Evolutionary conservation across 2,329 filamentous ascomycete genomes (phyloP).

Genomic region (Trematosphaeria pertusa): DNA sequence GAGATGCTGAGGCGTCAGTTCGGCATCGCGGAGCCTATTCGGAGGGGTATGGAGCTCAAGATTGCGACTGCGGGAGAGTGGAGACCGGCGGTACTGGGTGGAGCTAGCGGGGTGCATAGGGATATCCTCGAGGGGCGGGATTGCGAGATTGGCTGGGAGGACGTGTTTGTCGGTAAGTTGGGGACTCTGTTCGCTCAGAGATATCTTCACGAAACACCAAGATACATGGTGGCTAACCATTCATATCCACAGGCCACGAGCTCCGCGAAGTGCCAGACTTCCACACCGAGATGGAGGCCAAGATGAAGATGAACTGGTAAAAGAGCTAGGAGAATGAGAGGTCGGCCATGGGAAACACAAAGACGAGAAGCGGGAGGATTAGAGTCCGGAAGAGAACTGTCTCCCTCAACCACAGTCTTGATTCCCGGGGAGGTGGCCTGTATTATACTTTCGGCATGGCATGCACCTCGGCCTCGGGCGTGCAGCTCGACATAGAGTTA

Average conservation of each 20-base stretch:
- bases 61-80: constrained; percentile 82
- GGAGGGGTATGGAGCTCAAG: constrained; percentile 93
- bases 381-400: no score
- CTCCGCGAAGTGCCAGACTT: constrained; percentile 73
- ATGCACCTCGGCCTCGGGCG: no score
- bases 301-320: constrained; percentile 77
- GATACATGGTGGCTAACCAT: constrained; percentile 20
- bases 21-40: constrained; percentile 90
- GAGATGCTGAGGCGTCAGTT: constrained; percentile 84
- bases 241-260: constrained; percentile 66
- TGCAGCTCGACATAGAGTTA: no score
- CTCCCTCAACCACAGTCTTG: no score
- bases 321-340: constrained; percentile 1
- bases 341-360: no score
- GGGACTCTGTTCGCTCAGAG: background rate
- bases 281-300: constrained; percentile 93
- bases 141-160: constrained; percentile 84
- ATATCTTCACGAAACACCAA: no score
- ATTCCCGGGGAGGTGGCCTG: no score
- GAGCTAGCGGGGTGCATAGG: constrained; percentile 76
- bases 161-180: constrained; percentile 78
- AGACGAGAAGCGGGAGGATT: no score
- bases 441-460: no score
- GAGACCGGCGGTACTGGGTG: constrained; percentile 74
- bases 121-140: constrained; percentile 87